Base-by-base conservation (phyloP, 164 flowering plant genomes). In the Echeveria elegans region DNA sequence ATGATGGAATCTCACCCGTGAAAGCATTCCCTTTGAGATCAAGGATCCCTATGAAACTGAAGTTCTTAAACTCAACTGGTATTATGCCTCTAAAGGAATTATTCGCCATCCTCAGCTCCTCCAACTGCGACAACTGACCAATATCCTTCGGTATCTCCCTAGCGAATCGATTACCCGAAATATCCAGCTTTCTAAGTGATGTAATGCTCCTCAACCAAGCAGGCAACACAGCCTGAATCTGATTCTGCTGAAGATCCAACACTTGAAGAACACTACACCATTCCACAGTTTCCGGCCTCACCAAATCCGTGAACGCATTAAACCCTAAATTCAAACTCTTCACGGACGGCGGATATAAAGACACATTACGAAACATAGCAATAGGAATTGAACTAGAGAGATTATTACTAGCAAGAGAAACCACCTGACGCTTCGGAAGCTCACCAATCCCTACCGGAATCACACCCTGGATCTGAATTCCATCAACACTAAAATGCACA, bases 281-380 rank as follows among this genome's bases (percentile, higher is more conserved):
- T 15, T 48, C 53, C 14, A 32, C 70, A 15, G 58, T 74, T 65
- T 58, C 75, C 68, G 85, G 86, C 73, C 74, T 43, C 31, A 63
- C 70, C 9, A 91, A 48, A 9, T 75, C 80, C 78, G 89, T 85
- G 86, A 91, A 80, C 15, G 68, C 78, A 77, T 91, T 91, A 69
- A 87, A 82, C 37, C 89, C 88, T 10, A 91, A 66, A 71, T 82
- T 71, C 37, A 91, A 72, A 38, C 79, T 78, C 71, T 78, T 76
- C 62, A 88, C 68, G n/a, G 32, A 12, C 32, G 61, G 32, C 5
- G 16, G 61, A 56, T 56, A 26, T 32, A 19, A 18, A 0, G 89
- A 77, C 21, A 83, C 81, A 37, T 85, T 76, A 70, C 79, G 77
- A 60, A 89, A 76, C 30, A 88, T 0, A 15, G 87, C 79, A 0